These are phyloP conservation scores for Volutella citrinella DNA, from an alignment of 2,329 filamentous ascomycete genomes.

Conservation along the genomic window DNA sequence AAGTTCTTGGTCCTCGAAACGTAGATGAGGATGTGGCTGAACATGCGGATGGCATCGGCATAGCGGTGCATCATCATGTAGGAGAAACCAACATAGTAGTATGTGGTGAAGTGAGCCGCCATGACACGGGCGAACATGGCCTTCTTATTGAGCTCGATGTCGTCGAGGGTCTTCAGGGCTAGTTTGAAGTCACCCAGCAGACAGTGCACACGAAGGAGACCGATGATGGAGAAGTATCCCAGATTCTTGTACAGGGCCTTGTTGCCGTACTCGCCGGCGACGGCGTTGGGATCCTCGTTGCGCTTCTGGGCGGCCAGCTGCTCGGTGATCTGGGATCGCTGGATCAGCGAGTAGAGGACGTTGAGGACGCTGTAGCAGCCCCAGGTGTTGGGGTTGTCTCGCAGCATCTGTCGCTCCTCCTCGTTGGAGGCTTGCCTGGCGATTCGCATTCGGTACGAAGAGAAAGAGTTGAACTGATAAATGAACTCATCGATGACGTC, in stretches of 20 bases:
- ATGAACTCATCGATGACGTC: conserved; percentile 99
- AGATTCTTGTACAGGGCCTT: conserved; percentile 97
- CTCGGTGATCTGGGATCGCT: conserved; percentile 96
- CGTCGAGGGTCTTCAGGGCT: conserved; percentile 96
- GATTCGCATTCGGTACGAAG: conserved; percentile 89
- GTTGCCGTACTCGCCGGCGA: conserved; percentile 92
- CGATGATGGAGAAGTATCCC: conserved; percentile 99
- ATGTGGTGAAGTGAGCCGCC: conserved; percentile 99
- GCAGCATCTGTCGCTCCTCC: conserved; percentile 86
- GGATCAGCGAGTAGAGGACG: conserved; percentile 98
- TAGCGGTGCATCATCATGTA: conserved; percentile 99
- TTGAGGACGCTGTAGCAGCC: conserved; percentile 99
- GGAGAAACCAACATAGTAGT: conserved; percentile 99
- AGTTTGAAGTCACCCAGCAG: conserved; percentile 96
- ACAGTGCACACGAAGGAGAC: conserved; percentile 92
- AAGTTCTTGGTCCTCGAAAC: conserved; percentile 99
- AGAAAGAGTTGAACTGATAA: conserved; percentile 99
- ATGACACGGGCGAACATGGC: conserved; percentile 99
- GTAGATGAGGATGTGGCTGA: conserved; percentile 99
- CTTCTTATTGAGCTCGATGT: conserved; percentile 99
- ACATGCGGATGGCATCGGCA: conserved; percentile 98
- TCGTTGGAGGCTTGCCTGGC: conserved; percentile 80
- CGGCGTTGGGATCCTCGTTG: conserved; percentile 81
- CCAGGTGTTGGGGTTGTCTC: conserved; percentile 98
- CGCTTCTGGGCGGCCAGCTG: conserved; percentile 94